A percentile compares a stretch with the other conserved stretches of the same genome.
These are phyloP conservation scores for Suillus variegatus DNA, from an alignment of 768 basidiomycete genomes.

Conservation along the genomic window DNA sequence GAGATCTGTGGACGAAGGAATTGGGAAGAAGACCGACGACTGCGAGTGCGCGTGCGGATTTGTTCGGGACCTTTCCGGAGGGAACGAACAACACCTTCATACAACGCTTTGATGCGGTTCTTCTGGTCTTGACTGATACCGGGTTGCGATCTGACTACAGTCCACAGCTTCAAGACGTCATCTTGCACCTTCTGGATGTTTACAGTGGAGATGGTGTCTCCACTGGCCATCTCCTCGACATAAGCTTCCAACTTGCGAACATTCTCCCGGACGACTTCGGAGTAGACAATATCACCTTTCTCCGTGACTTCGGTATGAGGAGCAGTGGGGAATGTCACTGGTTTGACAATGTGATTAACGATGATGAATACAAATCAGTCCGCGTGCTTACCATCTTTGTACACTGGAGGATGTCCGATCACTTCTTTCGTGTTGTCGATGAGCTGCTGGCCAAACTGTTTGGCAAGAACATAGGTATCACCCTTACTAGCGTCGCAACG, in stretches of 20 bases:
- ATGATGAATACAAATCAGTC: not conserved
- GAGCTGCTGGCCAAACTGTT: slow-evolving; percentile 94
- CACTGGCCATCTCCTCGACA: slow-evolving; percentile 97
- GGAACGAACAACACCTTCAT: slow-evolving; percentile 95
- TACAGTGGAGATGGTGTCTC: slow-evolving; percentile 81
- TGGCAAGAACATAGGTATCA: slow-evolving; percentile 92
- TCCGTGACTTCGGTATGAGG: slow-evolving; percentile 92
- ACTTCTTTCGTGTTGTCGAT: slow-evolving; percentile 92
- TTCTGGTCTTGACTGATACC: slow-evolving; percentile 98
- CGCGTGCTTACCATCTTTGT: slow-evolving; percentile 82
- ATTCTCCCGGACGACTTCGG: slow-evolving; percentile 93
- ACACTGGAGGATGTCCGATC: slow-evolving; percentile 80
- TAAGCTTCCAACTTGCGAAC: slow-evolving; percentile 98
- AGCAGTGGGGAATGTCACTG: slow-evolving; percentile 98
- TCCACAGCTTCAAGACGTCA: slow-evolving; percentile 96
- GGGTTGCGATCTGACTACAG: slow-evolving; percentile 94
- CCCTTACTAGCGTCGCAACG: slow-evolving; percentile 78
- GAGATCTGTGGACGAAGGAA: slow-evolving; percentile 93
- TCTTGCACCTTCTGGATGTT: slow-evolving; percentile 99
- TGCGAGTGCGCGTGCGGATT: slow-evolving; percentile 56
- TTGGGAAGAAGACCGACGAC: slow-evolving; percentile 90
- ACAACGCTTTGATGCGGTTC: slow-evolving; percentile 90
- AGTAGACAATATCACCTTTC: slow-evolving; percentile 93
- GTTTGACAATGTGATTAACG: slow-evolving; percentile 7
- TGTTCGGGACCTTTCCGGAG: slow-evolving; percentile 78